phyloP scores from a whole-genome alignment of 2,329 filamentous ascomycete species.

The Phyllosticta paracitricarpa region DNA sequence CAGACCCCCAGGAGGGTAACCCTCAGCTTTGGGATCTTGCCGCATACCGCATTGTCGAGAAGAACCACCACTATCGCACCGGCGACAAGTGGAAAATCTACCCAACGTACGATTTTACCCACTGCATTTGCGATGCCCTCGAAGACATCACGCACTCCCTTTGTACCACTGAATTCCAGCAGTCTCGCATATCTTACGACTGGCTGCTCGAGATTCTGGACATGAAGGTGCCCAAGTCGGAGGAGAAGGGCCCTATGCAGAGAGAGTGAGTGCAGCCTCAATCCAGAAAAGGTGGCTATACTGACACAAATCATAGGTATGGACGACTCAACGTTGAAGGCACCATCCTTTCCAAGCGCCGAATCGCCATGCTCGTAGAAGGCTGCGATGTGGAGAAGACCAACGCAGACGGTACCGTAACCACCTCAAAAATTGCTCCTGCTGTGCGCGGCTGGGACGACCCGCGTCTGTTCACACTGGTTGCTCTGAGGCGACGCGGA shows the following conservation, averaged over 20 bases:
- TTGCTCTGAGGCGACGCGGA: constrained; percentile 72
- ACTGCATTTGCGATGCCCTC: constrained; percentile 85
- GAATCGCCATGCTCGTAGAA: constrained; percentile 69
- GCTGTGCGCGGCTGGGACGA: constrained; percentile 84
- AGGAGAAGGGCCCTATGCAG: constrained; percentile 64
- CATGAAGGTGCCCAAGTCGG: constrained; percentile 58
- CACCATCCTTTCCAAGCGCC: constrained; percentile 79
- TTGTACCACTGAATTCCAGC: constrained; percentile 87
- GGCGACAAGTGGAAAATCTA: constrained; percentile 84
- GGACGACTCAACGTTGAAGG: constrained; percentile 70
- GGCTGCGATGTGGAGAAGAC: constrained; percentile 40
- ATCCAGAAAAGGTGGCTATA: neutral
- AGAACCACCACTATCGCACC: constrained; percentile 66
- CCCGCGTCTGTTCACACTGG: constrained; percentile 78
- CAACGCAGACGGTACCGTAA: constrained; percentile 32
- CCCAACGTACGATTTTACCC: constrained; percentile 87
- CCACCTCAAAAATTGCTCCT: constrained; percentile 31
- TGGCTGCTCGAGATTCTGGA: constrained; percentile 75
- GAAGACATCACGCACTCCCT: constrained; percentile 87
- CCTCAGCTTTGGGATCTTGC: constrained; percentile 96
- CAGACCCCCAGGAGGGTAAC: constrained; percentile 57
- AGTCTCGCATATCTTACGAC: constrained; percentile 79
- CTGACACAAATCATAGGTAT: constrained; percentile 29
- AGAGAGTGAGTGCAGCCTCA: constrained; percentile 49
- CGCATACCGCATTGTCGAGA: constrained; percentile 74